These are phyloP conservation scores for Oryza nivara DNA, from an alignment of 176 grass and related monocot genomes.

Conservation along the genomic window DNA sequence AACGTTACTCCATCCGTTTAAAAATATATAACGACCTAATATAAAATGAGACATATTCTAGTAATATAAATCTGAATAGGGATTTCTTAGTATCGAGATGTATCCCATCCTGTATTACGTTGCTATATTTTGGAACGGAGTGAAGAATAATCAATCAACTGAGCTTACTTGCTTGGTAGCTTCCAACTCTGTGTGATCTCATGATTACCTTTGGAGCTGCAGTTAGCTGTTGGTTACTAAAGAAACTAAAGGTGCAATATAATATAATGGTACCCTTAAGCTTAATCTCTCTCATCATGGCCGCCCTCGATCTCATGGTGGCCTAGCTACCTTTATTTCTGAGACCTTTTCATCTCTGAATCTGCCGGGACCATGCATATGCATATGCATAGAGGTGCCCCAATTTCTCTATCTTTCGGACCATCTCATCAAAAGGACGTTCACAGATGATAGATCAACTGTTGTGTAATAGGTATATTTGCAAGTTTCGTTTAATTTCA, in stretches of 20 bases:
- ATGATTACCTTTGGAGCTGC: constrained; percentile 43
- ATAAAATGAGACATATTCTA: no score
- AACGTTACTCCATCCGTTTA: not conserved
- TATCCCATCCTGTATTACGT: no score
- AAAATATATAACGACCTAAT: no score
- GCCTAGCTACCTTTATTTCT: constrained; percentile 16
- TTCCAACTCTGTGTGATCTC: constrained; percentile 7
- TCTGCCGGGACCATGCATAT: constrained; percentile 7
- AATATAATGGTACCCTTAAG: not conserved
- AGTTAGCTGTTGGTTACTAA: constrained; percentile 14
- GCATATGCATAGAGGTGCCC: not conserved
- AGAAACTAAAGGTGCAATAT: constrained; percentile 19
- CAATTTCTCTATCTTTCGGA: constrained; percentile 7
- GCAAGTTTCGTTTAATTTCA: not conserved
- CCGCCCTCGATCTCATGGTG: constrained; percentile 7
- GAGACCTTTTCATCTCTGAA: constrained; percentile 11
- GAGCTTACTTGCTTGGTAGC: constrained; percentile 21
- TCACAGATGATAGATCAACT: constrained; percentile 24
- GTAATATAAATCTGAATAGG: no score
- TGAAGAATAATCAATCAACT: not conserved
- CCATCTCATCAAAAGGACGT: constrained; percentile 16
- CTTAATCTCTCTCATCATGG: constrained; percentile 24
- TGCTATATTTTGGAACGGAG: no score
- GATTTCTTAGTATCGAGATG: no score
- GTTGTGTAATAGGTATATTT: not conserved